Base-by-base conservation (phyloP, 202 grass and related monocot genomes). In the Brachypodium distachyon region DNA sequence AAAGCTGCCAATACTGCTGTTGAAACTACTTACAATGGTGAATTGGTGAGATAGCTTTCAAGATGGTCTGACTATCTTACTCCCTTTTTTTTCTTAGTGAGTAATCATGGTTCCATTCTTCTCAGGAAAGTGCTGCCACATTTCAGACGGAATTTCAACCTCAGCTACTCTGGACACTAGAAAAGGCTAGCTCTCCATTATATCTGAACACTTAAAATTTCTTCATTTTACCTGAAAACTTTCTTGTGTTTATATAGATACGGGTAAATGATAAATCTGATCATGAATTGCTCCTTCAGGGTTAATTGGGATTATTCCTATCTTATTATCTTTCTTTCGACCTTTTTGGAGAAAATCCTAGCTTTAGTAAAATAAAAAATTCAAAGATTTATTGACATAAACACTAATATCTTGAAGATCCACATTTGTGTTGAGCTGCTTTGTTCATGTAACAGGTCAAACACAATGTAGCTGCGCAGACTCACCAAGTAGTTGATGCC, bases 111-210 rank as follows among this genome's bases (percentile, higher is more conserved):
- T 39, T 84, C 60, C 47, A 13, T 69, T 82, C 23, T 55, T 67
- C 82, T 44, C 79, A 94, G 91, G 18, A 37, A 73, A 76, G 37
- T 34, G 25, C 40, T 76, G 42, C 25, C n/a, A 84, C 84, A 77
- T 97, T 97, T 86, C 82, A 90, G 27, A 82, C 85, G 60, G 81
- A 94, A 68, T 83, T 90, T 90, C 87, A 82, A 56, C 91, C 94
- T 77, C 82, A 86, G 49, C 65, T 97, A 76, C 58, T 90, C 36
- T 97, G 91, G 91, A 80, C 81, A 0, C 67, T 97, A 43, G 86
- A 97, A 50, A 87, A 97, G 88, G 94, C 55, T 70, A 67, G 58
- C 36, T 29, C 9, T 52, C 72, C 56, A 63, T 50, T 56, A 40
- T 42, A 54, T 26, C 11, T 62, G 18, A 70, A 78, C 75, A 70